phyloP scores from a whole-genome alignment of 225 moss, liverwort and hornwort genomes.

The Polytrichum commune region DNA sequence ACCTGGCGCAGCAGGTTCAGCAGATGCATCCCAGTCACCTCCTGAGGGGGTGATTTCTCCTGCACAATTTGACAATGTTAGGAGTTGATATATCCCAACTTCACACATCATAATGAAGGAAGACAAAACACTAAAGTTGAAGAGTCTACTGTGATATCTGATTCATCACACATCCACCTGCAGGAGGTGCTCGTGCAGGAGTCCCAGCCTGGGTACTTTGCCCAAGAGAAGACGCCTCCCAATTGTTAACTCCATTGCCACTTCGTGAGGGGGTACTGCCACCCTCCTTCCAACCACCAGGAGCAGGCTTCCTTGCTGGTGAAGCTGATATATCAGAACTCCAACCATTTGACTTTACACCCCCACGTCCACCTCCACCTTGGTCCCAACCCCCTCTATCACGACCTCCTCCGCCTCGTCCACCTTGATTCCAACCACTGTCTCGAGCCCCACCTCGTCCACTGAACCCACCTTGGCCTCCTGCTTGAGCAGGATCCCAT shows the following conservation, averaged over 20 bases:
- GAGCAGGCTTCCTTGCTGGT: slow-evolving; percentile 9
- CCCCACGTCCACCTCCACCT: slow-evolving; percentile 1
- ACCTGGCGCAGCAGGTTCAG: slow-evolving; percentile 42
- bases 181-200: slow-evolving; percentile 5
- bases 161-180: neutral
- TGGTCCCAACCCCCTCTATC: slow-evolving; percentile 5
- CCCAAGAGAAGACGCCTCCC: neutral
- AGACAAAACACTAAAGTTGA: no score
- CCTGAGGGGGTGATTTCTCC: neutral
- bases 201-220: neutral
- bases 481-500: neutral
- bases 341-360: slow-evolving; percentile 6
- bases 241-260: neutral
- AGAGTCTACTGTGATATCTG: no score
- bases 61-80: neutral
- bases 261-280: neutral
- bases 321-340: neutral
- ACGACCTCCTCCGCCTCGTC: slow-evolving; percentile 6
- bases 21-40: slow-evolving; percentile 5
- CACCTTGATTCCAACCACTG: neutral
- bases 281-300: slow-evolving; percentile 8
- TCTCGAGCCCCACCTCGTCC: slow-evolving; percentile 3
- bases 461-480: slow-evolving; percentile 1
- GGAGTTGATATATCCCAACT: no score
- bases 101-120: no score